These are phyloP conservation scores for Sanghuangporus weigelae DNA, from an alignment of 1,284 basidiomycete species.

Conservation along the genomic window DNA sequence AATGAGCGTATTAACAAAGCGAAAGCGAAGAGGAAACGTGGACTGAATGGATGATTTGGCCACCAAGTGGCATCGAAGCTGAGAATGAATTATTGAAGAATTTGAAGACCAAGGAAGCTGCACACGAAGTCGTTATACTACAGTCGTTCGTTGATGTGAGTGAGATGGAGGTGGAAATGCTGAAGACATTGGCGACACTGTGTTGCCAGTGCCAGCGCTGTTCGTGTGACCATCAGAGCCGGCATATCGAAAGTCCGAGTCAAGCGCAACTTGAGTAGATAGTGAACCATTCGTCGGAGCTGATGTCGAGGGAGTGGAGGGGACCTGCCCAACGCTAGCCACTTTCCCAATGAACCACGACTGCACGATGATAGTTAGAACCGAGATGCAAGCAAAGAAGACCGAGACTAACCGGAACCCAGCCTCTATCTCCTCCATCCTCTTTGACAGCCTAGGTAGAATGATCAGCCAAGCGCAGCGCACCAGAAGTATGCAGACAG, in stretches of 20 bases:
- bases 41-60: background rate
- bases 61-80: background rate
- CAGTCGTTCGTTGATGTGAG: slow-evolving; percentile 11
- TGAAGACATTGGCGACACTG: slow-evolving; percentile 22
- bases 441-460: slow-evolving; percentile 35
- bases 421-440: slow-evolving; percentile 40
- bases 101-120: background rate
- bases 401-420: slow-evolving; percentile 33
- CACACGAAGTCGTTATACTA: slow-evolving; percentile 5
- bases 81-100: background rate
- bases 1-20: background rate
- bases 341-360: slow-evolving; percentile 27
- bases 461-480: slow-evolving; percentile 11
- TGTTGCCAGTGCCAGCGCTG: slow-evolving; percentile 3
- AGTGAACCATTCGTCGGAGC: slow-evolving; percentile 11
- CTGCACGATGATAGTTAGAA: slow-evolving; percentile 4
- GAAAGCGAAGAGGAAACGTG: background rate
- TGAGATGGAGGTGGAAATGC: slow-evolving; percentile 20
- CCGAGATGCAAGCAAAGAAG: background rate
- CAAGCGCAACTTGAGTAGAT: slow-evolving; percentile 7
- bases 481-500: background rate
- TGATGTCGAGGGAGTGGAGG: slow-evolving; percentile 20
- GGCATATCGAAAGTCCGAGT: slow-evolving; percentile 17
- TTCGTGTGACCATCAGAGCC: slow-evolving; percentile 7
- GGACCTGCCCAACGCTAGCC: slow-evolving; percentile 17